Evolutionary conservation across 2,329 filamentous ascomycete genomes (phyloP).

Genomic region (Colletotrichum musae): DNA sequence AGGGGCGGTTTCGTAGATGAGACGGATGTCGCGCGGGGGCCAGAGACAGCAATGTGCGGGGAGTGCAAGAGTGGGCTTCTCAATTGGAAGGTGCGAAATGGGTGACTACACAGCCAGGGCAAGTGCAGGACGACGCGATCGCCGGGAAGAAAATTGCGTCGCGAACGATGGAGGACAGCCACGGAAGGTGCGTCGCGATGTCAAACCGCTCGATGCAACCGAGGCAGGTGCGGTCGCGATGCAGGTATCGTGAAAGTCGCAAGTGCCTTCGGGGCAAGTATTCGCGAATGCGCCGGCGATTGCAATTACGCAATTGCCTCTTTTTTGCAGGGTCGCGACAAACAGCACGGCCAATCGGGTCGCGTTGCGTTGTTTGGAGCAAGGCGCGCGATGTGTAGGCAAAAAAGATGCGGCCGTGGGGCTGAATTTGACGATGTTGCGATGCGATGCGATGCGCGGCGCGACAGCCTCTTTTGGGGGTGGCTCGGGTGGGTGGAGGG

Average conservation of each 20-base stretch:
- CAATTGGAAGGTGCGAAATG: not conserved
- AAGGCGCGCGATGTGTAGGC: conserved; percentile 7
- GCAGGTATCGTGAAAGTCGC: conserved; percentile 6
- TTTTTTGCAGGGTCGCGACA: conserved; percentile 2
- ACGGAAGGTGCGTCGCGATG: conserved; percentile 24
- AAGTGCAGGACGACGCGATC: conserved; percentile 8
- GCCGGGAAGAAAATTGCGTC: conserved; percentile 21
- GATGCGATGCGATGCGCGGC: conserved; percentile 28
- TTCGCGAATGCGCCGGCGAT: conserved; percentile 17
- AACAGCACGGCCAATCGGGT: conserved; percentile 33
- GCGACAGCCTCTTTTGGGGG: not conserved
- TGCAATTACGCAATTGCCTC: conserved; percentile 19
- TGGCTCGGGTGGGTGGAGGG: conserved; percentile 46
- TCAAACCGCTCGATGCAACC: conserved; percentile 13
- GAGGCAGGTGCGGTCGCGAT: conserved; percentile 4
- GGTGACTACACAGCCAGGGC: not conserved
- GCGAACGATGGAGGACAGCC: conserved; percentile 9
- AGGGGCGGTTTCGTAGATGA: not conserved
- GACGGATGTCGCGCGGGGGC: not conserved
- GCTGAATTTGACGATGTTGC: not conserved
- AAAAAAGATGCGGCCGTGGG: conserved; percentile 9
- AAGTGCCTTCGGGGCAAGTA: not conserved
- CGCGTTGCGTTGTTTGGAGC: conserved; percentile 15
- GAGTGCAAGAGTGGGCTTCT: not conserved
- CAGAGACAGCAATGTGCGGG: not conserved